Evolutionary conservation across 768 basidiomycete species (phyloP), one percentile per base, ranked within the genome.

Genomic region (Amanita fuliginea): DNA sequence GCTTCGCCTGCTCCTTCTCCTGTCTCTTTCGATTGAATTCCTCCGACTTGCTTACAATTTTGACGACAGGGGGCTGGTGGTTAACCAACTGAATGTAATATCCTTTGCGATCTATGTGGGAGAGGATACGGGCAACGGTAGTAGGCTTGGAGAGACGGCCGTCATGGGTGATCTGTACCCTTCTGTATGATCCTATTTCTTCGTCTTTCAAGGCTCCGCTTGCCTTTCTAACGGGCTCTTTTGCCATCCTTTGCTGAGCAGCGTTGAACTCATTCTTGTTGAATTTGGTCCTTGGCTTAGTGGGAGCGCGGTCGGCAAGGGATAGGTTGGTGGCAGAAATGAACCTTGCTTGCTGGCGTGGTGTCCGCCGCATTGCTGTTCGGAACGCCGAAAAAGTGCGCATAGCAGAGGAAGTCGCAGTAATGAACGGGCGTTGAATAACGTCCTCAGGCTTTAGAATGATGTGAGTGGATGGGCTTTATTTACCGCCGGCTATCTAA

Each of bases 1-100:
- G 66, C 54, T 68, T 70, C 45, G 61, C 64, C 54, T 67, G 66
- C 42, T 57, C 62, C 54, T 66, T 68, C 44, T 62, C 55, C 49
- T 66, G 62, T 52, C 64, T 67, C 16, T 66, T 59, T 53, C 67
- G 68, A 34, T 63, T 64, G 50, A 66, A 67, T 34, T 66, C 63
- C 30, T 65, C 70, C 53, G 69, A 68, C 51, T 70, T 70, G 56
- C 76, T 64, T 24, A 80, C 56, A 22, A 86, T 60, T 52, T 72
- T 77, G 33, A 89, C 86, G 44, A 86, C 68, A 3, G 84, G 81
- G 0, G 80, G 80, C 0, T 64, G 50, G 0, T 64, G 55, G 3
- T 66, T 57, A 34, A 84, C 73, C 40, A 88, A 77, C 59, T 82
- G 77, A 50, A 86, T 61, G 54, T 71, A 68, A 49, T 68, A 64